Base-by-base conservation (phyloP, 2,329 filamentous ascomycete genomes). In the Fusarium sp. region DNA sequence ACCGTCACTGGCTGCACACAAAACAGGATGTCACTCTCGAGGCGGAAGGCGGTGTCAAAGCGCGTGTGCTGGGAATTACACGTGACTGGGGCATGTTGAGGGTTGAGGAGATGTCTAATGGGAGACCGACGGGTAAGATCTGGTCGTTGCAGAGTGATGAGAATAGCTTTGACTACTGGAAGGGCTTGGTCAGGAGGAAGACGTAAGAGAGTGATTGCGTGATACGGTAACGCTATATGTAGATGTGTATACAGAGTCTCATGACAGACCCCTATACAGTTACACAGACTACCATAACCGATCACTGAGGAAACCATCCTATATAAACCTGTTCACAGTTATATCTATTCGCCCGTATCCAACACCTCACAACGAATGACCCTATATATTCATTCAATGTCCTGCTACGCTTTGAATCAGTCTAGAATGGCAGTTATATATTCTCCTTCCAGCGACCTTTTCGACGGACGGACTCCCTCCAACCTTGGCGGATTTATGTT, bases 141-240 rank as follows among this genome's bases (percentile, higher is more conserved):
- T 95, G 92, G 87, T 89, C 91, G 73, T 80, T 99, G 80, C 94
- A 98, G 83, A 98, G 94, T 78, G 96, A 99, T 79, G 94, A 94
- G 77, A 99, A 99, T 76, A 98, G 94, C 79, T 99, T 99, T 83
- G 96, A 99, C 80, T 99, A 97, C 79, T 97, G 97, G 82, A 93
- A 88, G 76, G 96, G 96, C 0, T 76, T 99, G 74, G 83, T 99
- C 21, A 93, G 89, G 83, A 88, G 91, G 75, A 98, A 97, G 84
- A 79, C 90, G 3, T 94, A 31, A 56, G 39, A 7, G 39, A 5
- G 52, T 22, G 14, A 14, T 21, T 33, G 13, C 6, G 7, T 19
- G 26, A 4, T n/a, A 9, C 24, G 34, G 6, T 2, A 11, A 31
- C 39, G 17, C 17, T 21, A 36, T 19, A 24, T 14, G 24, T 15